These are phyloP conservation scores for Trichodelitschia bisporula DNA, from an alignment of 495 filamentous ascomycete species.

Conservation along the genomic window DNA sequence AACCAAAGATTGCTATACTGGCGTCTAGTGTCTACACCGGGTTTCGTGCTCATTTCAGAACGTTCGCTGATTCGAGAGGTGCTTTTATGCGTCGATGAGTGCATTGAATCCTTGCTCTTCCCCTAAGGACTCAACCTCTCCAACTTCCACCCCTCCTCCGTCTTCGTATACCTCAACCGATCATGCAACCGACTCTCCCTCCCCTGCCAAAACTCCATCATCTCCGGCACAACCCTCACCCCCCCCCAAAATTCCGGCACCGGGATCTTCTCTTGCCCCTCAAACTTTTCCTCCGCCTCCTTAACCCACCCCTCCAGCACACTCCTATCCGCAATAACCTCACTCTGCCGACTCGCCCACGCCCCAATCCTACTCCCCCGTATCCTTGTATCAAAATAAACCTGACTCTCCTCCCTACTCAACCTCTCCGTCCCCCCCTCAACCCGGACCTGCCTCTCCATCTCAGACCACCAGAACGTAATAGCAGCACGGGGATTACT, in stretches of 20 bases:
- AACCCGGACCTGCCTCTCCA: constrained; percentile 69
- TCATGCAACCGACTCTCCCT: constrained; percentile 72
- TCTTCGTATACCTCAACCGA: constrained; percentile 62
- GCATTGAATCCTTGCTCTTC: too few relatives aligned
- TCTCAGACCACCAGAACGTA: constrained; percentile 50
- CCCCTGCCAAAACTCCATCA: constrained; percentile 90
- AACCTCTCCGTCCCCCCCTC: constrained; percentile 52
- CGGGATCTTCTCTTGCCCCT: constrained; percentile 51
- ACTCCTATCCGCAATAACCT: constrained; percentile 36
- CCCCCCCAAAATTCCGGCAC: constrained; percentile 92
- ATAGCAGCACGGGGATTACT: constrained; percentile 42
- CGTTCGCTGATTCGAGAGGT: too few relatives aligned
- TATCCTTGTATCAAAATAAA: constrained; percentile 66
- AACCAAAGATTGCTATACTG: too few relatives aligned
- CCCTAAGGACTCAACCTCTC: constrained; percentile 37
- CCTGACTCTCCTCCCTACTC: constrained; percentile 46
- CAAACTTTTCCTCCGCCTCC: constrained; percentile 49
- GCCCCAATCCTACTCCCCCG: constrained; percentile 67
- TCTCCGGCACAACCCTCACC: constrained; percentile 53
- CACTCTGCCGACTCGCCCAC: constrained; percentile 80
- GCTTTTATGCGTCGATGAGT: too few relatives aligned
- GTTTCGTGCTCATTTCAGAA: too few relatives aligned
- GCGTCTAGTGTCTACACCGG: too few relatives aligned
- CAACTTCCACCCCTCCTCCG: constrained; percentile 23
- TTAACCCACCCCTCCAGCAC: constrained; percentile 42